Evolutionary conservation across 106 monocot species (phyloP).

Genomic region (Platanthera zijinensis): DNA sequence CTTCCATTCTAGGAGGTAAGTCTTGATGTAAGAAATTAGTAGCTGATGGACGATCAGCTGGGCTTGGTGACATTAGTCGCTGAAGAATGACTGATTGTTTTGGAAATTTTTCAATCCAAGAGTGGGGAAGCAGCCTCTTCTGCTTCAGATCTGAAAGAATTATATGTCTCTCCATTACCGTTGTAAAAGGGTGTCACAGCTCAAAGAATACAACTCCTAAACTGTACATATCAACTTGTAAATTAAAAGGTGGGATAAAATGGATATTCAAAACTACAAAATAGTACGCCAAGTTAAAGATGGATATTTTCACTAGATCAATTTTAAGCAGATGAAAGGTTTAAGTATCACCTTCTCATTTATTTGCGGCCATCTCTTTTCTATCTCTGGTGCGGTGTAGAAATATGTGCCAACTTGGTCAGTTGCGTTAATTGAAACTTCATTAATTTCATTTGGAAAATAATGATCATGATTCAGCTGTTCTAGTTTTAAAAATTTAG

Average conservation of each 20-base stretch:
- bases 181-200: slow-evolving; percentile 90
- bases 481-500: slow-evolving; percentile 85
- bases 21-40: slow-evolving; percentile 58
- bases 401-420: slow-evolving; percentile 99
- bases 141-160: slow-evolving; percentile 89
- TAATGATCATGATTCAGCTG: slow-evolving; percentile 70
- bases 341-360: slow-evolving; percentile 75
- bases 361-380: slow-evolving; percentile 90
- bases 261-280: not conserved
- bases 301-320: too few species aligned
- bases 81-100: slow-evolving; percentile 48
- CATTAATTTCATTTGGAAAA: slow-evolving; percentile 54
- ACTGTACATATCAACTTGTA: slow-evolving; percentile 98
- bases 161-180: slow-evolving; percentile 86
- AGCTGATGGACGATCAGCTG: slow-evolving; percentile 86
- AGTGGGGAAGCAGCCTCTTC: slow-evolving; percentile 53
- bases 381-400: slow-evolving; percentile 98
- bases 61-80: slow-evolving; percentile 65
- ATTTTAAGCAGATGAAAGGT: not conserved
- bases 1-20: slow-evolving; percentile 91
- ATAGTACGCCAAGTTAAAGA: not conserved
- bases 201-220: slow-evolving; percentile 98
- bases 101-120: slow-evolving; percentile 66
- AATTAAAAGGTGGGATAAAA: not conserved
- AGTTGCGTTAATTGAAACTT: slow-evolving; percentile 82